Percentiles rank a stretch among this genome's conserved stretches.
Evolutionary conservation across 202 grass and related monocot species (phyloP).

Genomic region (Panicum hallii): DNA sequence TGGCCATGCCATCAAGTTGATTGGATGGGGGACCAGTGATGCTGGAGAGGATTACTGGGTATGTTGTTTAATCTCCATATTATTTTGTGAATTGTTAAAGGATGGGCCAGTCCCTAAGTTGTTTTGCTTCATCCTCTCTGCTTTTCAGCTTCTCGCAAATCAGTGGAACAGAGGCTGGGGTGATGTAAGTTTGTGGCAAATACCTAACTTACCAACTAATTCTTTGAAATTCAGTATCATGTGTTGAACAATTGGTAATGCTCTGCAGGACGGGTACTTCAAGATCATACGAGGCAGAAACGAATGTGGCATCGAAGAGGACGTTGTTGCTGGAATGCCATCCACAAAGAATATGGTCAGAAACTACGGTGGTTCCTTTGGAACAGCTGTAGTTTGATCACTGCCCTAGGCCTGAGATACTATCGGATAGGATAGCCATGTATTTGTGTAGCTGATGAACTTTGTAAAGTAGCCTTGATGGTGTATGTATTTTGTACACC

Average conservation of each 20-base stretch:
- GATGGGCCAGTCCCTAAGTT: conserved; percentile 23
- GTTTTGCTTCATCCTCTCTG: conserved; percentile 33
- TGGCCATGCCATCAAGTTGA: conserved; percentile 63
- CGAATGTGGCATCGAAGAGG: conserved; percentile 83
- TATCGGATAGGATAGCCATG: neutral
- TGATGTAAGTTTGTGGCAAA: conserved; percentile 69
- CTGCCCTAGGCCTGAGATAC: neutral
- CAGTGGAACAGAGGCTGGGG: conserved; percentile 96
- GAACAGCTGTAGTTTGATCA: conserved; percentile 45
- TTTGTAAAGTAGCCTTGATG: neutral
- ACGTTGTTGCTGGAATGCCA: conserved; percentile 76
- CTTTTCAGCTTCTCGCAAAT: conserved; percentile 89
- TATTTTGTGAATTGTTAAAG: neutral
- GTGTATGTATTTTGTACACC: conserved; percentile 14
- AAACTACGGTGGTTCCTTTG: conserved; percentile 25
- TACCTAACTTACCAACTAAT: neutral
- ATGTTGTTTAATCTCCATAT: conserved; percentile 38
- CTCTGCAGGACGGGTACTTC: conserved; percentile 82
- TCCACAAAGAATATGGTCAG: conserved; percentile 65
- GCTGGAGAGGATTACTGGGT: conserved; percentile 94
- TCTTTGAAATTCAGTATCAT: neutral
- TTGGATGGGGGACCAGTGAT: conserved; percentile 92
- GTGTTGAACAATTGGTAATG: conserved; percentile 21
- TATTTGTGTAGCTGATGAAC: conserved; percentile 29
- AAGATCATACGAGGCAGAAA: conserved; percentile 80